Evolutionary conservation across 352 stramenopile species (phyloP), one percentile per base, ranked within the genome.

Genomic region (Phytophthora hibernalis): DNA sequence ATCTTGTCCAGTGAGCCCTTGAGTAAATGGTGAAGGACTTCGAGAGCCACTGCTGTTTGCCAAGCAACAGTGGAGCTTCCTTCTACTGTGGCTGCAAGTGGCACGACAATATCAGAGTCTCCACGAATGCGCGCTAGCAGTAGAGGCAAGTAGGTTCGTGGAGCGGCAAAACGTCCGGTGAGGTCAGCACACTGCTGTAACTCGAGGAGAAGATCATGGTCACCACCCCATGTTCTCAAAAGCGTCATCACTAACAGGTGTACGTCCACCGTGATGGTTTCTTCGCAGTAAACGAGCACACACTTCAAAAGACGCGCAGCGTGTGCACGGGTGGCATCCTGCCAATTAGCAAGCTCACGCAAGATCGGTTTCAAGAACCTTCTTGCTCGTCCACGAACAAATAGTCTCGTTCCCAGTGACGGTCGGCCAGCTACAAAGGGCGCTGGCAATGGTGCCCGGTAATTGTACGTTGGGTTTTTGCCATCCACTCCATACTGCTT

Each of bases 401-500:
- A 98, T 35, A 98, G 59, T 13, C 95, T 82, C 5, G 93, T 91
- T 6, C 93, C 96, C 45, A 99, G 77, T 16, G 91, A 86, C 31
- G 96, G 95, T 24, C 96, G 79, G 9, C 66, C 55, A 35, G 67
- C 64, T 3, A 21, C 8, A 55, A 98, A 98, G 8, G 95, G 93
- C 6, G 61, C 24, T n/a, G 93, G 93, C 18, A 98, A 79, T 12
- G 53, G 61, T 33, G 79, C 81, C 20, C 43, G 43, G 57, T 98
- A 97, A 70, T 98, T 98, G 65, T 89, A 95, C 15, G 57, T 81
- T 13, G 82, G 76, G 54, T 92, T 85, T 60, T 89, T 89, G 21
- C 95, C 96, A 65, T 99, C 96, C 8, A 98, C 81, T 21, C 93
- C 95, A 68, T 98, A 98, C 77, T 99, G 96, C 33, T 95, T 92